phyloP scores from a whole-genome alignment of 2,329 filamentous ascomycete species.

The Colletotrichum tanaceti region DNA sequence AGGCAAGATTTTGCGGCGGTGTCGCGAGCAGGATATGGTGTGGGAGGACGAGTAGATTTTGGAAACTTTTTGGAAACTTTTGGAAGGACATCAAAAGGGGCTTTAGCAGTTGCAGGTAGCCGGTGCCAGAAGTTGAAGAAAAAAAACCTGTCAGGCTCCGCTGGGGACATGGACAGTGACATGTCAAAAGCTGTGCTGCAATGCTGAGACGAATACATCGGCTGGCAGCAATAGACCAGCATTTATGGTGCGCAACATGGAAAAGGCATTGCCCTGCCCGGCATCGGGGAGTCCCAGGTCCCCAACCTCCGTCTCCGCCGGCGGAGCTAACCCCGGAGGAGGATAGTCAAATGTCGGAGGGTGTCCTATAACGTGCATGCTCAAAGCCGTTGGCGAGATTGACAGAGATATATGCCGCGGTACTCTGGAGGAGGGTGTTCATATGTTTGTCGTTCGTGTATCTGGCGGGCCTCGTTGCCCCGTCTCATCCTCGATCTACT shows the following conservation, averaged over 20 bases:
- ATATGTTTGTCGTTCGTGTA: slow-evolving; percentile 9
- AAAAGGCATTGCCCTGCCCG: slow-evolving; percentile 7
- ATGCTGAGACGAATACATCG: slow-evolving; percentile 2
- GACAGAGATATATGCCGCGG: slow-evolving; percentile 17
- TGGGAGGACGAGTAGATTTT: slow-evolving; percentile 1
- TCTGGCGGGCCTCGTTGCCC: neutral
- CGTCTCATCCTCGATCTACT: neutral
- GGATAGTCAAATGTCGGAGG: slow-evolving; percentile 11
- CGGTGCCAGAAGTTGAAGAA: slow-evolving; percentile 32
- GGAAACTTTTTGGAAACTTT: slow-evolving; percentile 16
- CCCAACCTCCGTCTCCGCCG: slow-evolving; percentile 21
- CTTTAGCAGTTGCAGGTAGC: slow-evolving; percentile 24
- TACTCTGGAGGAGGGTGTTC: slow-evolving; percentile 4
- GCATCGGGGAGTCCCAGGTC: slow-evolving; percentile 27
- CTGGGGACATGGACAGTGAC: slow-evolving; percentile 19
- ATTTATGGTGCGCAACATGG: slow-evolving; percentile 11
- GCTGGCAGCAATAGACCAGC: slow-evolving; percentile 19
- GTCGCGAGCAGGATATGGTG: neutral
- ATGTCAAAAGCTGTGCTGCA: slow-evolving; percentile 31
- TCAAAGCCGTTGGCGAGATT: slow-evolving; percentile 1
- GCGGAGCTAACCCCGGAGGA: slow-evolving; percentile 20
- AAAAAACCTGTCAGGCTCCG: slow-evolving; percentile 21
- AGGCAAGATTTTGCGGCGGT: slow-evolving; percentile 2
- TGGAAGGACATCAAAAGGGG: slow-evolving; percentile 10
- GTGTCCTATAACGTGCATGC: neutral